Evolutionary conservation across 768 basidiomycete genomes (phyloP).

Genomic region (Auriscalpium vulgare): DNA sequence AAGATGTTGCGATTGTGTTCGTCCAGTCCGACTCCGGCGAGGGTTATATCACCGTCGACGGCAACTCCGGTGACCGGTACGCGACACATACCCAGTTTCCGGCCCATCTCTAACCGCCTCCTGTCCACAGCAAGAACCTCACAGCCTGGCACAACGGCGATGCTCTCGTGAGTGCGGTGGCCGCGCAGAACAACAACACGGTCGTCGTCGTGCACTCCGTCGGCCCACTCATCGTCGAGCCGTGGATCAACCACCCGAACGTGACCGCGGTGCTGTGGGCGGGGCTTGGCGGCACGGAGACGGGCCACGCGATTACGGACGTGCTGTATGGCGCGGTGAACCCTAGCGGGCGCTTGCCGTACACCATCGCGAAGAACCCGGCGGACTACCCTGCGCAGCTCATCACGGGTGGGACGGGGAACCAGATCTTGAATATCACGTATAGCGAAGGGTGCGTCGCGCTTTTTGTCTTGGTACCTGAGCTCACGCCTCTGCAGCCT

Average conservation of each 20-base stretch:
- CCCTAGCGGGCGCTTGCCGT: conserved; percentile 63
- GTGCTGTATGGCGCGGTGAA: conserved; percentile 72
- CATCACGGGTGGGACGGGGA: conserved; percentile 17
- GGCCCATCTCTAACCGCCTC: not conserved
- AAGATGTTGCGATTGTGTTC: conserved; percentile 46
- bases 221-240: conserved; percentile 60
- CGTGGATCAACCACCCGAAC: conserved; percentile 73
- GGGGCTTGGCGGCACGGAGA: conserved; percentile 60
- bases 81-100: conserved; percentile 20
- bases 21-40: conserved; percentile 29
- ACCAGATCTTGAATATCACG: conserved; percentile 37
- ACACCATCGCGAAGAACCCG: conserved; percentile 57
- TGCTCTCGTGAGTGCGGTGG: conserved; percentile 44
- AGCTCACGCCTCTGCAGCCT: conserved; percentile 3
- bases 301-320: conserved; percentile 57
- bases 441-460: conserved; percentile 48
- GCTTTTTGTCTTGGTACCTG: too few species aligned
- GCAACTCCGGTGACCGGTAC: conserved; percentile 50
- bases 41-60: conserved; percentile 50
- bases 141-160: conserved; percentile 31
- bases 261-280: conserved; percentile 51
- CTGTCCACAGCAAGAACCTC: conserved; percentile 23
- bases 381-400: conserved; percentile 44
- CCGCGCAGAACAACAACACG: conserved; percentile 64
- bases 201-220: conserved; percentile 77